Conservation (phyloP, 208 protist genomes). For the Leishmania braziliensis region DNA sequence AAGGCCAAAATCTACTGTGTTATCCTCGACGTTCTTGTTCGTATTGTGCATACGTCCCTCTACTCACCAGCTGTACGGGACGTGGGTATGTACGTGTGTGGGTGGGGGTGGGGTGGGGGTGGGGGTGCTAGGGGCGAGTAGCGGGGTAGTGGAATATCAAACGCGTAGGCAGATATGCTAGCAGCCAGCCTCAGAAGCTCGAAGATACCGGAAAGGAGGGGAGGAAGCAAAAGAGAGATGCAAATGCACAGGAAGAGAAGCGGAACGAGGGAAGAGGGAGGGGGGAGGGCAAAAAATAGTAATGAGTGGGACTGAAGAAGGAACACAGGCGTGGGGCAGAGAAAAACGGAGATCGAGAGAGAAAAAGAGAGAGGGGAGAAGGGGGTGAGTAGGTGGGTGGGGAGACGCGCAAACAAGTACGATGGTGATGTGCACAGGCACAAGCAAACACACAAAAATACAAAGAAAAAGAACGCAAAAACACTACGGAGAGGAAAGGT, state of each 20-base stretch:
- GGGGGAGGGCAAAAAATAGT: background rate
- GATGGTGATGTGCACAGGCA: background rate
- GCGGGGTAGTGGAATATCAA: background rate
- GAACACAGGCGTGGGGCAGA: background rate
- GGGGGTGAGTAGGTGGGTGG: background rate
- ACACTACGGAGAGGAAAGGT: background rate
- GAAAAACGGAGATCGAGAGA: background rate
- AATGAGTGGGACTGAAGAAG: background rate
- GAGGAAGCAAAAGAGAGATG: background rate
- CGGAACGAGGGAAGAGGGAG: background rate
- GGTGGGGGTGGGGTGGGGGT: background rate
- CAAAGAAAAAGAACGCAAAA: background rate
- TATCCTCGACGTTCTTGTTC: background rate
- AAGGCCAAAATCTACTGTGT: background rate
- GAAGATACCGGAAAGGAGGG: background rate
- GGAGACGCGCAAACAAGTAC: background rate
- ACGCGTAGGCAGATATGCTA: background rate
- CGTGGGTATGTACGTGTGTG: background rate
- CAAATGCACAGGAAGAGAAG: background rate
- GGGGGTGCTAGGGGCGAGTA: background rate
- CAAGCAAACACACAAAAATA: background rate
- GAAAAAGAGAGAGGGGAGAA: background rate
- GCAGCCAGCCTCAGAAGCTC: background rate
- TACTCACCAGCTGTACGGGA: background rate
- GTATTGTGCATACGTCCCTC: background rate